Evolutionary conservation across 306 rosid genomes (phyloP), one percentile per base, ranked within the genome.

Genomic region (Quercus aquifolioides): DNA sequence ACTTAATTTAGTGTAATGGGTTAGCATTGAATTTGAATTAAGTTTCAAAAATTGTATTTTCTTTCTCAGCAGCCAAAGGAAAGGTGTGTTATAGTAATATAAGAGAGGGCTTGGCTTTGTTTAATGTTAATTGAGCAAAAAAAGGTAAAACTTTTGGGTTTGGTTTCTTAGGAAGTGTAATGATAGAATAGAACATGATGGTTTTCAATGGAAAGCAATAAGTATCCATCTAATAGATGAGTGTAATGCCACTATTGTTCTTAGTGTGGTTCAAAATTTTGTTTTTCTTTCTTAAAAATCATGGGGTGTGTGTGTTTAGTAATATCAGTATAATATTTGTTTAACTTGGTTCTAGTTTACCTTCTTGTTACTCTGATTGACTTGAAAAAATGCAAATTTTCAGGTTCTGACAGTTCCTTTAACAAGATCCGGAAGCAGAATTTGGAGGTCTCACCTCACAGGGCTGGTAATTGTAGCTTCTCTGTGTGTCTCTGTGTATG

Each of bases 381-480:
- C n/a, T 2, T 23, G 35, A 46, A 73, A 31, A 46, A 73, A 31
- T 77, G 55, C 18, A 52, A 75, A 35, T 43, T 85, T 82, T 9
- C 82, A 91, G 97, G 88, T 84, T 14, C 75, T 56, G 31, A 72
- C 38, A 83, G 69, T 52, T 86, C 82, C 18, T 73, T 69, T 74
- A 82, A 19, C 60, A 89, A 89, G 81, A 81, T 83, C 87, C 91
- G 81, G 87, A 91, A 88, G 86, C 82, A 88, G 73, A 93, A 93
- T 84, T 83, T 55, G 68, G 94, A 91, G 83, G 79, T 93, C 83
- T 93, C 98, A 73, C 97, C 98, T 74, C 98, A 93, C 49, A 91
- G 98, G 86, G 94, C 98, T 79, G 97, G 98, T 91, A 80, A 69
- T 57, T 80, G 30, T 33, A n/a, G 33, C 46, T 74, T 10, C 12